Evolutionary conservation across 768 basidiomycete genomes (phyloP), one percentile per base, ranked within the genome.

Genomic region (Phlebiopsis flavidoalba): DNA sequence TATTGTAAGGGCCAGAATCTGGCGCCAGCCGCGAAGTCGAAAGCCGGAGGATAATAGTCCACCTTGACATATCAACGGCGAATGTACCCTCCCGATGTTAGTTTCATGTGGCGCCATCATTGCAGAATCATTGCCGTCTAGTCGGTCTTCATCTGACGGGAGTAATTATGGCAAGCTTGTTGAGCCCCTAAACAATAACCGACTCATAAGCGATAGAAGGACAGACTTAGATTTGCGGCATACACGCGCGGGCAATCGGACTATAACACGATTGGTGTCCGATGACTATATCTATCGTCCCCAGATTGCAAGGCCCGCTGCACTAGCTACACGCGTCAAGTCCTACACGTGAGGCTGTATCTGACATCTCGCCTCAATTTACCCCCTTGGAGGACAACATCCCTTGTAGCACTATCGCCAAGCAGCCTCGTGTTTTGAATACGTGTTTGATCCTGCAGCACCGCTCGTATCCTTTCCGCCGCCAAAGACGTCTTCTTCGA

Each of bases 291-390:
- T 22, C 66, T 62, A 74, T 62, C 64, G 65, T 63, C 68, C 66
- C 53, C 67, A 61, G 60, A 73, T 67, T 3, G 67, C 65, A 58
- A 69, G 70, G 45, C 66, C 64, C 14, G 47, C 53, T 17, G 35
- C 48, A 26, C 58, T 69, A 22, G 70, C 72, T 52, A 92, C 87
- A 67, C 83, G 88, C 58, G n/a, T 79, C 81, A 2, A 95, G 68
- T 90, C 89, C 94, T 80, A 70, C 91, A 96, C 1, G 95, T 96
- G 68, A 96, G 71, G 73, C 93, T 96, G 57, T 90, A 85, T 69
- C 95, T 76, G 43, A 79, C 79, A 17, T 75, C 75, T 62, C 95
- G 80, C 63, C 70, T 68, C 59, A 94, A 72, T 31, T 71, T 69
- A 8, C 82, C 83, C n/a, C 86, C 86, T 15, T 74, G 69, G 45